phyloP scores from a whole-genome alignment of 768 basidiomycete species.

The Amanita muscaria region DNA sequence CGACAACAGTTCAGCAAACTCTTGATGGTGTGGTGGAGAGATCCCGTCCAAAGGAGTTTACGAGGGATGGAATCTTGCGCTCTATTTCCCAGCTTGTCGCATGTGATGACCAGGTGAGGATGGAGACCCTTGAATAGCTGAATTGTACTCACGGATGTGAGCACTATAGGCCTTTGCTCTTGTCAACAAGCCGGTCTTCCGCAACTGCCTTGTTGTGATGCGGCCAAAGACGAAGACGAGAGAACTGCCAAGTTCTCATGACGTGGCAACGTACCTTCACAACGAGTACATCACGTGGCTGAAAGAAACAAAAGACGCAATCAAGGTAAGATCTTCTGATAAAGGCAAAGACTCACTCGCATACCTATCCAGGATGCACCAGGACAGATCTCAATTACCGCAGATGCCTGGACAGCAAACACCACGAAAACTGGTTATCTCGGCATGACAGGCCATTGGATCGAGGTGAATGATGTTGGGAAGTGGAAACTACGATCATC shows the following conservation, averaged over 20 bases:
- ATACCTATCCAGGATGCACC: conserved; percentile 8
- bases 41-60: conserved; percentile 9
- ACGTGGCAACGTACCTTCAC: conserved; percentile 13
- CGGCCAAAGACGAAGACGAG: conserved; percentile 8
- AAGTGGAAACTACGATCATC: conserved; percentile 17
- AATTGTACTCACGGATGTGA: neutral
- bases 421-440: conserved; percentile 15
- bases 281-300: conserved; percentile 11
- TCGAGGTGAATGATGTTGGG: conserved; percentile 12
- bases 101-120: conserved; percentile 14
- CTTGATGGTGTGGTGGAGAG: conserved; percentile 1
- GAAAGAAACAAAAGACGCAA: conserved; percentile 1
- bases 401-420: conserved; percentile 16
- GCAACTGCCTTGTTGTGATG: conserved; percentile 14
- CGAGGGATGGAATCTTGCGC: conserved; percentile 9
- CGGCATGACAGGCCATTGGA: conserved; percentile 14
- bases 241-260: conserved; percentile 13
- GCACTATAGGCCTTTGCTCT: conserved; percentile 10
- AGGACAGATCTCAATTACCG: conserved; percentile 13
- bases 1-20: neutral
- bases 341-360: too few species aligned
- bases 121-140: neutral
- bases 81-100: conserved; percentile 11
- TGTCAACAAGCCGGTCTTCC: conserved; percentile 10
- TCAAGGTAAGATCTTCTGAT: conserved; percentile 9